A percentile compares a stretch with the other conserved stretches of the same genome.
Evolutionary conservation across 768 basidiomycete species (phyloP).

Genomic region (Lactarius vividus): DNA sequence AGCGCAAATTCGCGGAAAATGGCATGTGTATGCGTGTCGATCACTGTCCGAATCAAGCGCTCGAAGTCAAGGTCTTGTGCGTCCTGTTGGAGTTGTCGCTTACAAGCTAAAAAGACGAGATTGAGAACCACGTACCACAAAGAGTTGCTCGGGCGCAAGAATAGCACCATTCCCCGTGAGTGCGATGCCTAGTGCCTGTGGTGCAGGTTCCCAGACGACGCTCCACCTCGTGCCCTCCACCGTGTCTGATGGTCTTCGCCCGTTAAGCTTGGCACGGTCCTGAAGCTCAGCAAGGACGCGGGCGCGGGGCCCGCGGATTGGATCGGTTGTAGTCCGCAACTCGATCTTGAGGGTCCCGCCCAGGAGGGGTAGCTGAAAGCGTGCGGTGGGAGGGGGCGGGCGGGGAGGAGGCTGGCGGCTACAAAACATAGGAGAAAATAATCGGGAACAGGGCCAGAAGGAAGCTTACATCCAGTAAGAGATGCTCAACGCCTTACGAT

Average conservation of each 20-base stretch:
- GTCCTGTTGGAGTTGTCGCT: constrained; percentile 42
- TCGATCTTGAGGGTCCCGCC: constrained; percentile 77
- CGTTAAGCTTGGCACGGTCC: constrained; percentile 55
- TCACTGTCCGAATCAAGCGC: constrained; percentile 57
- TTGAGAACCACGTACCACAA: constrained; percentile 49
- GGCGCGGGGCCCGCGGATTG: constrained; percentile 52
- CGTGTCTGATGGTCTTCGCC: constrained; percentile 63
- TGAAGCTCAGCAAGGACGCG: constrained; percentile 62
- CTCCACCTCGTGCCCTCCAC: constrained; percentile 66
- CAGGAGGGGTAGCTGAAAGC: constrained; percentile 50
- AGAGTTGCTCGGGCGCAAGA: constrained; percentile 43
- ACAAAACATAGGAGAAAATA: constrained; percentile 11
- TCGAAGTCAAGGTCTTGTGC: constrained; percentile 74
- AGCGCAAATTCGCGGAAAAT: constrained; percentile 57
- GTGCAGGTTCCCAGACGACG: constrained; percentile 77
- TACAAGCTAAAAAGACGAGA: background rate
- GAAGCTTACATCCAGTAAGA: constrained; percentile 82
- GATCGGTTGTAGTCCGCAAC: constrained; percentile 55
- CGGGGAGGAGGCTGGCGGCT: constrained; percentile 39
- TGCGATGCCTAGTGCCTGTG: constrained; percentile 59
- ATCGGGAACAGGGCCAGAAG: background rate
- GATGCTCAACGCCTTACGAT: constrained; percentile 63
- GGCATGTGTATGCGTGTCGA: constrained; percentile 61
- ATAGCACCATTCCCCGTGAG: constrained; percentile 49
- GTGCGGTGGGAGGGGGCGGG: constrained; percentile 34